Conservation (phyloP, 148 eudicot species). For the Polygonum aviculare region DNA sequence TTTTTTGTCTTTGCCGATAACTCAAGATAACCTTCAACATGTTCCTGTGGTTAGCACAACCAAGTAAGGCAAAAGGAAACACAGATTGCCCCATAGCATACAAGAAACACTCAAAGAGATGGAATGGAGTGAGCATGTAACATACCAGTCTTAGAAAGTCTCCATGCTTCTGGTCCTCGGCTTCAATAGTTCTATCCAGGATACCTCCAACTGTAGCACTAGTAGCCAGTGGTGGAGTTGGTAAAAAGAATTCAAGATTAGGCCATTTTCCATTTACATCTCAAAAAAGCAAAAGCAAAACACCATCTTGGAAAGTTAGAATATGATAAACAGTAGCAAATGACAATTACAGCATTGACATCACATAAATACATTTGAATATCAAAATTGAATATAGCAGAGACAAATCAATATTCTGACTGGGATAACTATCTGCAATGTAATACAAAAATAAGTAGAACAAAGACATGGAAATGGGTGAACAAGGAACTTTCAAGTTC, state of each 20-base stretch:
- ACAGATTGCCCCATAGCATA: background rate
- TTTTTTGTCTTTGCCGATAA: conserved; percentile 72
- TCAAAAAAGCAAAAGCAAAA: no score
- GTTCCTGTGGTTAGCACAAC: conserved; percentile 36
- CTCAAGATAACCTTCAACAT: conserved; percentile 87
- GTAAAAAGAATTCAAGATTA: no score
- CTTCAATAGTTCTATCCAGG: conserved; percentile 80
- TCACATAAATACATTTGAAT: no score
- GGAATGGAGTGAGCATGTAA: background rate
- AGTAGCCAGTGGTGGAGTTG: conserved; percentile 12
- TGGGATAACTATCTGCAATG: background rate
- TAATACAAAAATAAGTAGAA: background rate
- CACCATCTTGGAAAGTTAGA: no score
- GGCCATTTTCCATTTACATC: no score
- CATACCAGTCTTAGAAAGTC: conserved; percentile 76
- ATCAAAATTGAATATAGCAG: no score
- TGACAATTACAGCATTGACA: no score
- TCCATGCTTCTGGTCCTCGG: conserved; percentile 80
- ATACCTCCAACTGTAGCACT: conserved; percentile 86
- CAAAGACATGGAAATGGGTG: background rate
- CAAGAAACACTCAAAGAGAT: background rate
- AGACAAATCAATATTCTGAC: no score
- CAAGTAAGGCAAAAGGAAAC: conserved; percentile 11
- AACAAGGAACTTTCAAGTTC: background rate
- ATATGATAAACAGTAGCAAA: no score